These are phyloP conservation scores for Sporothrix brasiliensis DNA, from an alignment of 2,329 filamentous ascomycete species.

Conservation along the genomic window DNA sequence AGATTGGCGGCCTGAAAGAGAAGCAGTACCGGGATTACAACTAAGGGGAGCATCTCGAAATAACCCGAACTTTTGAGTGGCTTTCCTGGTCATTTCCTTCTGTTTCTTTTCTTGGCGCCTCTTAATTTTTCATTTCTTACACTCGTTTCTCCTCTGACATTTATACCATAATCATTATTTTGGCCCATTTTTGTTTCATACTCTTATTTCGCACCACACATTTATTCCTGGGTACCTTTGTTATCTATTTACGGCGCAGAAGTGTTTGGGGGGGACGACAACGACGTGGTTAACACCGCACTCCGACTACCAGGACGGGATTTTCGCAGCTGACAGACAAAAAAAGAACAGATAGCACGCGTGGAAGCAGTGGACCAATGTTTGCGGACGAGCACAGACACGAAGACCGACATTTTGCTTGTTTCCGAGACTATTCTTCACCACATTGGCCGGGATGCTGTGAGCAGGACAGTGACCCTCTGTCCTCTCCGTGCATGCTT, in stretches of 20 bases:
- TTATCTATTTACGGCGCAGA: slow-evolving; percentile 27
- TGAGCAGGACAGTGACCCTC: background rate
- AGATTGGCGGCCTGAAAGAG: slow-evolving; percentile 92
- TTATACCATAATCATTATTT: slow-evolving; percentile 23
- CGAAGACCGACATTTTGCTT: background rate
- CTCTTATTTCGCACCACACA: slow-evolving; percentile 14
- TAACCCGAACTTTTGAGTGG: background rate
- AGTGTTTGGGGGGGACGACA: slow-evolving; percentile 21
- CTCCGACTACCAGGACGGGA: background rate
- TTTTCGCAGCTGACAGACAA: slow-evolving; percentile 14
- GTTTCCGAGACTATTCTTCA: background rate
- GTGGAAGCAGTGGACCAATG: background rate
- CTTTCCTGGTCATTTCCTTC: slow-evolving; percentile 1
- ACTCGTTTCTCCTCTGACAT: slow-evolving; percentile 19
- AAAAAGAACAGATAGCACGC: slow-evolving; percentile 11
- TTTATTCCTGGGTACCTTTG: slow-evolving; percentile 22
- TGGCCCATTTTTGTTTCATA: background rate
- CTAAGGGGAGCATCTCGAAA: slow-evolving; percentile 32
- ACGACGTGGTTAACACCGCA: slow-evolving; percentile 15
- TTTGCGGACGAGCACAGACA: background rate
- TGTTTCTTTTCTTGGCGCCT: background rate
- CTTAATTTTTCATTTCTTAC: slow-evolving; percentile 26
- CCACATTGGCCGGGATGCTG: background rate
- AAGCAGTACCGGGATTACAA: slow-evolving; percentile 61
- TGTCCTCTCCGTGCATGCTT: background rate